These are phyloP conservation scores for Aspergillus fijiensis DNA, from an alignment of 2,329 filamentous ascomycete species.

Conservation along the genomic window DNA sequence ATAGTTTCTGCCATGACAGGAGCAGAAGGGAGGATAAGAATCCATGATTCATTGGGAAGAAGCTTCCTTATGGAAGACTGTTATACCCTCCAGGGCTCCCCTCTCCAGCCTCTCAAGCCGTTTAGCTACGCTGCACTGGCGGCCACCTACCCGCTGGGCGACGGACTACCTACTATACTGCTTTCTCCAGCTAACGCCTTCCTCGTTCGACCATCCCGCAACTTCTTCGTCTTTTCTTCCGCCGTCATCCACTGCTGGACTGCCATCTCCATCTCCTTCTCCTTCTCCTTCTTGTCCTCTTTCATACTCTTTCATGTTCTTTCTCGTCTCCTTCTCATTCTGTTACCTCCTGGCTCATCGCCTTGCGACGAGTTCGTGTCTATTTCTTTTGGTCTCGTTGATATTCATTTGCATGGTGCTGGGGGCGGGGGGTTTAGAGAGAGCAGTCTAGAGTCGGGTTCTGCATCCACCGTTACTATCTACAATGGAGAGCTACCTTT, in stretches of 20 bases:
- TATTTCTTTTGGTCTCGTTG: neutral
- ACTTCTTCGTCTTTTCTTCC: neutral
- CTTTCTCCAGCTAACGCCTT: neutral
- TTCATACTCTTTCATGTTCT: too few species aligned
- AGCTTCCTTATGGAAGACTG: neutral
- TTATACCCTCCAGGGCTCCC: too few species aligned
- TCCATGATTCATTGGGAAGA: too few species aligned
- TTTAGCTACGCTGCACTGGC: neutral
- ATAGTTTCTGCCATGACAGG: neutral
- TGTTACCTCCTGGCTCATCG: too few species aligned
- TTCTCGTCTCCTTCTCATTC: too few species aligned
- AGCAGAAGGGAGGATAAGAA: too few species aligned
- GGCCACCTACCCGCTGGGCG: neutral
- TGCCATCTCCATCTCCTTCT: neutral
- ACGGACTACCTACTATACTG: neutral
- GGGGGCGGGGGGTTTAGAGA: constrained; percentile 6
- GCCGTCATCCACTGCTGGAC: too few species aligned
- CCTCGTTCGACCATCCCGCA: neutral
- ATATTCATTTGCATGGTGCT: constrained; percentile 10
- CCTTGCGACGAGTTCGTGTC: neutral
- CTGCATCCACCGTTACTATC: neutral
- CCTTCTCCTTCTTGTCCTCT: neutral
- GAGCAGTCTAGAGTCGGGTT: neutral
- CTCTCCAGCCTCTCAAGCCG: too few species aligned
- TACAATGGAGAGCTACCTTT: constrained; percentile 5